Conservation (phyloP, 2,329 filamentous ascomycete genomes). For the Hypoxylon sp. region DNA sequence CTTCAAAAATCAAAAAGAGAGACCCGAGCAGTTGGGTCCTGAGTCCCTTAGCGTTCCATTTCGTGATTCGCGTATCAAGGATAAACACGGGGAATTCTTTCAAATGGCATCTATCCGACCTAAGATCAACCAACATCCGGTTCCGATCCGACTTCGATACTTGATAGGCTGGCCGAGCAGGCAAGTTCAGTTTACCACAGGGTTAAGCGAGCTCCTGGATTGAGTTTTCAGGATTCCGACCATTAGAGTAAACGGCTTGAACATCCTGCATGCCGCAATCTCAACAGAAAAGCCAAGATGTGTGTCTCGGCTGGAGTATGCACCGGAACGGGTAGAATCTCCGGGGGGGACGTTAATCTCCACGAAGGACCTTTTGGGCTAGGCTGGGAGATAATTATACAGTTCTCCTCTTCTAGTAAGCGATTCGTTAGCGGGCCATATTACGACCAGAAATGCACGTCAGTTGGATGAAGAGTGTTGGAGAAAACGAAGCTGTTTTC, state of each 20-base stretch:
- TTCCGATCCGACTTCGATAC: conserved; percentile 15
- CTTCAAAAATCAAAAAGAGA: conserved; percentile 1
- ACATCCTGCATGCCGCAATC: no score
- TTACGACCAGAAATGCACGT: no score
- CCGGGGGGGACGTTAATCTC: neutral
- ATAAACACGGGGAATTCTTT: conserved; percentile 1
- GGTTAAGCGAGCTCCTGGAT: conserved; percentile 4
- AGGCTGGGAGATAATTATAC: neutral
- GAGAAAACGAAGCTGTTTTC: no score
- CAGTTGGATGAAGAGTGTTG: no score
- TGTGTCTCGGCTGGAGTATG: neutral
- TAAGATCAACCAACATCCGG: conserved; percentile 15
- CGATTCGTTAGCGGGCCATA: neutral
- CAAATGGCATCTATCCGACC: conserved; percentile 18
- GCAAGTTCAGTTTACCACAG: neutral
- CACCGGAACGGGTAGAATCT: neutral
- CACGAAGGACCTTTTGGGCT: neutral
- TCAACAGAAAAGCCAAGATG: neutral
- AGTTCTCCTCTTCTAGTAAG: conserved; percentile 1
- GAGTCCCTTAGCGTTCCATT: conserved; percentile 18
- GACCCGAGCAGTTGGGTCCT: conserved; percentile 7
- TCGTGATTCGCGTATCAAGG: conserved; percentile 2
- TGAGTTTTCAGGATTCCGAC: neutral
- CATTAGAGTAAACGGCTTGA: no score
- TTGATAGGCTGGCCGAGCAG: neutral